Evolutionary conservation across 2,329 filamentous ascomycete species (phyloP).

Genomic region (Tolypocladium endophyticum): DNA sequence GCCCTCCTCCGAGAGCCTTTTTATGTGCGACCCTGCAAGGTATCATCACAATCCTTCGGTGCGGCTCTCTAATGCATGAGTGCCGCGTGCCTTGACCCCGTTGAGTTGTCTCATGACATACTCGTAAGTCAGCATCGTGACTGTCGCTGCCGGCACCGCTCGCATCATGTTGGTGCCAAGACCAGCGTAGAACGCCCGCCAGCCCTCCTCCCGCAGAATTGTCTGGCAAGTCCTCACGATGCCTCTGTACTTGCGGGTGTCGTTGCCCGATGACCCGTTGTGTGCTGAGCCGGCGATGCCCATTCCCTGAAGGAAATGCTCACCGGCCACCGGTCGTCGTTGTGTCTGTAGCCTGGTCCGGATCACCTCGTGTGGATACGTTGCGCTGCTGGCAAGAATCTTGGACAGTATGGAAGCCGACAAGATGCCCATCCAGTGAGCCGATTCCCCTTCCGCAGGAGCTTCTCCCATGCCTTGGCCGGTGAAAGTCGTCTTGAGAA

Average conservation of each 20-base stretch:
- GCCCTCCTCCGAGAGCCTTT: background rate
- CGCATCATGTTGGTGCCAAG: slow-evolving; percentile 97
- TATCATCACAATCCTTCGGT: background rate
- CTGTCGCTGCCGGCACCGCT: slow-evolving; percentile 88
- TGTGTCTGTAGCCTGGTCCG: slow-evolving; percentile 91
- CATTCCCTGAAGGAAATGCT: slow-evolving; percentile 39
- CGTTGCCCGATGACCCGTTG: slow-evolving; percentile 15
- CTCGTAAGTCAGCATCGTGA: slow-evolving; percentile 96
- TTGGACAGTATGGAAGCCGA: slow-evolving; percentile 89
- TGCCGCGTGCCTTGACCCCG: slow-evolving; percentile 27
- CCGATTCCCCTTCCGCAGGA: slow-evolving; percentile 25
- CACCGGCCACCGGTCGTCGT: slow-evolving; percentile 54
- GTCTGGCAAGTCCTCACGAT: slow-evolving; percentile 72
- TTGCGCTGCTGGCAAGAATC: slow-evolving; percentile 84
- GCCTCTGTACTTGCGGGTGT: slow-evolving; percentile 57
- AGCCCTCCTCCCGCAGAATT: slow-evolving; percentile 85
- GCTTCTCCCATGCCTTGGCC: slow-evolving; percentile 76
- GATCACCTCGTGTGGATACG: slow-evolving; percentile 95
- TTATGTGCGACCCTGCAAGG: background rate
- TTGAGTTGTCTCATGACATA: slow-evolving; percentile 51
- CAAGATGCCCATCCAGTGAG: slow-evolving; percentile 75
- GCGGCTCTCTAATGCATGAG: background rate
- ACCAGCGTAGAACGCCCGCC: slow-evolving; percentile 92
- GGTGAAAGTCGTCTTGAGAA: slow-evolving; percentile 80
- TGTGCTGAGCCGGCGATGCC: slow-evolving; percentile 26